Evolutionary conservation across 106 monocot genomes (phyloP).

Genomic region (Dendrobium catenatum): DNA sequence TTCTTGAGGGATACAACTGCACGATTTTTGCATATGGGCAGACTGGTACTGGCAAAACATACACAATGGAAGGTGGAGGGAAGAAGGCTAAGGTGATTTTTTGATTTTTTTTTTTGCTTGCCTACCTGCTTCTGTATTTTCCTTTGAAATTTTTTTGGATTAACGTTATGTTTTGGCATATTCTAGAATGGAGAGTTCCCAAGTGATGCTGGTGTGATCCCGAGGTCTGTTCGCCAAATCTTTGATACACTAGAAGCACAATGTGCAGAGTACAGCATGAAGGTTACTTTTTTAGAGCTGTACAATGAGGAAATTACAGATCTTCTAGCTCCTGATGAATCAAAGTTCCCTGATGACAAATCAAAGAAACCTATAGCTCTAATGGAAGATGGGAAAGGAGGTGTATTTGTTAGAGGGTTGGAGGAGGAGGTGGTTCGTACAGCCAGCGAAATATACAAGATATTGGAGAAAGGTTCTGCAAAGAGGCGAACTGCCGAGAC

Average conservation of each 20-base stretch:
- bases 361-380: constrained; percentile 62
- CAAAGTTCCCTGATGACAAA: constrained; percentile 58
- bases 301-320: constrained; percentile 98
- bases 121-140: background rate
- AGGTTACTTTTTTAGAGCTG: constrained; percentile 90
- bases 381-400: constrained; percentile 79
- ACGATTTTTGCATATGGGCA: constrained; percentile 98
- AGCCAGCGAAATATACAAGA: constrained; percentile 89
- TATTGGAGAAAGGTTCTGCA: constrained; percentile 87
- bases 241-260: constrained; percentile 84
- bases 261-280: constrained; percentile 89
- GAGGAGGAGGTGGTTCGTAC: constrained; percentile 70
- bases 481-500: constrained; percentile 95
- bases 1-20: constrained; percentile 97
- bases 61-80: constrained; percentile 97
- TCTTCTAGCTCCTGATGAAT: constrained; percentile 79
- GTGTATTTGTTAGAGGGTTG: constrained; percentile 58
- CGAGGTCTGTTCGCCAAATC: constrained; percentile 77
- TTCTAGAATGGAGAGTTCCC: constrained; percentile 86
- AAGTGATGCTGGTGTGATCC: constrained; percentile 92
- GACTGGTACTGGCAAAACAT: constrained; percentile 95
- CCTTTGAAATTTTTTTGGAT: constrained; percentile 4
- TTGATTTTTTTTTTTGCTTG: background rate
- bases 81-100: constrained; percentile 68
- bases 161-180: background rate